A percentile compares a stretch with the other conserved stretches of the same genome.
phyloP scores from a whole-genome alignment of 768 basidiomycete genomes.

The Trametes maxima region DNA sequence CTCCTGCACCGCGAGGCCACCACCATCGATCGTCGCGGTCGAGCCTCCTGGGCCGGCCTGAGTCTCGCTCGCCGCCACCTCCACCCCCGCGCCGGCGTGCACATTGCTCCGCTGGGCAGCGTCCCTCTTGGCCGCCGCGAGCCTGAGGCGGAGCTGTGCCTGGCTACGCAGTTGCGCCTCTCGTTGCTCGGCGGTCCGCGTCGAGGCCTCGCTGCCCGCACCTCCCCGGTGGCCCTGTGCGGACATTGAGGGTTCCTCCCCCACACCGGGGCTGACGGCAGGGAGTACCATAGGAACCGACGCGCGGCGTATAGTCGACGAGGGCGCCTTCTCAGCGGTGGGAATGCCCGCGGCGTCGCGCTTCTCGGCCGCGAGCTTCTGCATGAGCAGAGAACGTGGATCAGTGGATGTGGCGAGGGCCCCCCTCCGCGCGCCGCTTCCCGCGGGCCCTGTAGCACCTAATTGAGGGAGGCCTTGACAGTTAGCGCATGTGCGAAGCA shows the following conservation, averaged over 20 bases:
- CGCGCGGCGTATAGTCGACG: slow-evolving; percentile 6
- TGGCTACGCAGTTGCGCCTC: slow-evolving; percentile 51
- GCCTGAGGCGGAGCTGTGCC: slow-evolving; percentile 49
- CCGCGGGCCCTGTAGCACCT: slow-evolving; percentile 8
- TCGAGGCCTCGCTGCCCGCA: slow-evolving; percentile 10
- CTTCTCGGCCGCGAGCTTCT: slow-evolving; percentile 25
- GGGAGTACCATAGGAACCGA: slow-evolving; percentile 14
- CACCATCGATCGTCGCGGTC: slow-evolving; percentile 11
- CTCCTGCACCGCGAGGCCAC: slow-evolving; percentile 16
- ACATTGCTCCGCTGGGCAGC: slow-evolving; percentile 8
- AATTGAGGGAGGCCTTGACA: not conserved
- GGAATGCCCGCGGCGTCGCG: slow-evolving; percentile 17
- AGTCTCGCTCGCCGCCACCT: not conserved
- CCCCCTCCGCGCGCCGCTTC: not conserved
- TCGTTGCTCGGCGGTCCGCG: slow-evolving; percentile 26
- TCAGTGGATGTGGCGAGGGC: slow-evolving; percentile 7
- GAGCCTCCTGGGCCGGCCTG: slow-evolving; percentile 1
- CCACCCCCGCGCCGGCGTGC: not conserved
- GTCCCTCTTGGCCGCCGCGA: slow-evolving; percentile 46
- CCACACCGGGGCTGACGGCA: not conserved
- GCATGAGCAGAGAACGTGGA: slow-evolving; percentile 25
- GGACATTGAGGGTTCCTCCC: slow-evolving; percentile 9
- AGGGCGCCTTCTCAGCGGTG: slow-evolving; percentile 24
- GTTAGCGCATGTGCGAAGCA: slow-evolving; percentile 8
- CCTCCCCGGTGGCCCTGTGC: not conserved